Base-by-base conservation (phyloP, 306 rosid species). In the Psophocarpus tetragonolobus region DNA sequence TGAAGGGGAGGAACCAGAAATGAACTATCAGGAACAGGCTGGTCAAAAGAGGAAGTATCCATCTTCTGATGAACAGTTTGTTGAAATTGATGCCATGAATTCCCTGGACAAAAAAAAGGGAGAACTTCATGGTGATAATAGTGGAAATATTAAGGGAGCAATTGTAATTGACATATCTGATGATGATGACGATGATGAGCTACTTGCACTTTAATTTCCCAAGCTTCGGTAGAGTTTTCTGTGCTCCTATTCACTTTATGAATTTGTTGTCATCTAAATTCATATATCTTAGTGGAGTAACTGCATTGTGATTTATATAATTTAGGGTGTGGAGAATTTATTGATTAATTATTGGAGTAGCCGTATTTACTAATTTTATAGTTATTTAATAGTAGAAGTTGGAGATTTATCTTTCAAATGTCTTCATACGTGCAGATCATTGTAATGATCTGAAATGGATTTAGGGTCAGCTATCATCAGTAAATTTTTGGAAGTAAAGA, bases 41-140 rank as follows among this genome's bases (percentile, higher is more conserved):
- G 78, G 76, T 56, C 91, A 87, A 79, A 95, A 95, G 88, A 86
- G 97, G 87, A 95, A 92, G 87, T 80, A 80, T 86, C 89, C 87
- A 69, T 88, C 88, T 13, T 84, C 93, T 44, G 90, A 90, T 50
- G 90, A 80, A 77, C 88, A 76, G 48, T 84, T 85, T 51, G 89
- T 85, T 77, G 84, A 90, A 74, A 81, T 63, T 53, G 91, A 89
- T 74, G 83, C 92, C 20, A 81, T 82, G 81, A 96, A 89, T 20
- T 90, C 87, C 74, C 84, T 90, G 27, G 90, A 81, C 81, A 89
- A 89, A 83, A 87, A 87, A 32, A 75, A 89, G 6, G 82, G 57
- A 4, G 98, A 92, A 81, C 80, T 84, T 89, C 88, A 81, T 74
- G 92, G 84, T 79, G 77, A 82, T 81, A 85, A 72, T 62, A 68